Conservation (phyloP, 768 basidiomycete genomes). For the Stropharia rugosoannulata region DNA sequence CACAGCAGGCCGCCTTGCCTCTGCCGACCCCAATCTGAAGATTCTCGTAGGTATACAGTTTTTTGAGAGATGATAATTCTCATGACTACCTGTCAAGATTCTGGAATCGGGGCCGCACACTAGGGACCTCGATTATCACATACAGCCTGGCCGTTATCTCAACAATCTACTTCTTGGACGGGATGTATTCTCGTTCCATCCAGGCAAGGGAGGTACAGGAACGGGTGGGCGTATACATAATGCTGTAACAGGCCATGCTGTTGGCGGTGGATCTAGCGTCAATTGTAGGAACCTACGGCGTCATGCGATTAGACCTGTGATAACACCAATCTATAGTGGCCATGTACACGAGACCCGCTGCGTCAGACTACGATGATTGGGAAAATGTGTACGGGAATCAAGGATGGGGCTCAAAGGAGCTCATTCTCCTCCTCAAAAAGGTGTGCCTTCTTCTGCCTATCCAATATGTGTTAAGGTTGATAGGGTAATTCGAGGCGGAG, state of each 20-base stretch:
- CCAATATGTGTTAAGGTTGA: not conserved
- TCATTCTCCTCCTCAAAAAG: constrained; percentile 61
- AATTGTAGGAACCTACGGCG: constrained; percentile 44
- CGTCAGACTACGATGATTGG: constrained; percentile 71
- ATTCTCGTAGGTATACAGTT: constrained; percentile 41
- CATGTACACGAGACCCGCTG: constrained; percentile 57
- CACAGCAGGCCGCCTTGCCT: constrained; percentile 51
- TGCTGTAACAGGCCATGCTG: constrained; percentile 42
- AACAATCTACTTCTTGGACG: constrained; percentile 36
- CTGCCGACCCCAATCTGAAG: constrained; percentile 50
- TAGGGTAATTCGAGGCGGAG: not conserved
- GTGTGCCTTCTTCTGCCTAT: constrained; percentile 23
- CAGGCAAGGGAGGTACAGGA: constrained; percentile 38
- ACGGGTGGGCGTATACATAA: constrained; percentile 41
- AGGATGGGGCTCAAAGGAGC: constrained; percentile 58
- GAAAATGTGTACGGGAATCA: constrained; percentile 46
- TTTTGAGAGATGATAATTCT: not conserved
- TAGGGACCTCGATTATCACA: constrained; percentile 41
- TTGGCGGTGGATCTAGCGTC: constrained; percentile 64
- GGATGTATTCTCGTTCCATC: constrained; percentile 44
- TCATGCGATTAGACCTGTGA: not conserved
- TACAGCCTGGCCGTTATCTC: constrained; percentile 53
- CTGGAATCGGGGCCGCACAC: constrained; percentile 62
- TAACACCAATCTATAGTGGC: constrained; percentile 30
- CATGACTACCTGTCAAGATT: constrained; percentile 26